Evolutionary conservation across 139 green algal species (phyloP), one percentile per base, ranked within the genome.

Genomic region (Nannochloris sp.): DNA sequence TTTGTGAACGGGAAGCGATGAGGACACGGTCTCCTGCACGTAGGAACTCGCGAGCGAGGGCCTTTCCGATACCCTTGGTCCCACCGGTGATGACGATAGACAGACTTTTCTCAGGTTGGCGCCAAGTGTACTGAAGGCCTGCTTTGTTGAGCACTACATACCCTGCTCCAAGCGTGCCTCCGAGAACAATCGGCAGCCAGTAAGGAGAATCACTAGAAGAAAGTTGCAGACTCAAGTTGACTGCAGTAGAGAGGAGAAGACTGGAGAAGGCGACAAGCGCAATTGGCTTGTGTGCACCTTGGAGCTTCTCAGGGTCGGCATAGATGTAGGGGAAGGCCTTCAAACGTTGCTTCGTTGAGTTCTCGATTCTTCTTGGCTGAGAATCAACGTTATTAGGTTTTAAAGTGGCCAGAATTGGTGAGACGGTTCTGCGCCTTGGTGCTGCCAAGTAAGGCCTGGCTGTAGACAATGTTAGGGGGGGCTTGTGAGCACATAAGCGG

Each of bases 1-100:
- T 35, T 19, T 65, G 30, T n/a, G 53, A 77, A 38, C 87, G 73
- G 12, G 76, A 82, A 1, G 82, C 83, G 48, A 95, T 65, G n/a
- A 90, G 10, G 9, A 95, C 88, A 6, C 44, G 54, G 79, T 89
- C 83, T 4, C 83, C 83, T 33, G 39, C 37, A 58, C 42, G 70
- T 25, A 94, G 73, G 34, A 95, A 85, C 77, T 96, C 85, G 0
- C 89, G 75, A 0, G 88, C 89, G 36, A 96, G 65, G 2, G 89
- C 88, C 60, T 92, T 92, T 65, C 89, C 89, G 5, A 96, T 62
- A 13, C 89, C 89, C 6, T 71, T 66, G 15, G 65, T 82, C 56
- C 79, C 76, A 23, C 85, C 85, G 4, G 85, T 93, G 62, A 93
- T 71, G 4, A 93, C 68, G 3, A 92, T 76, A 46, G 71, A 72